Conservation (phyloP, 257 asterid species). For the Striga asiatica region DNA sequence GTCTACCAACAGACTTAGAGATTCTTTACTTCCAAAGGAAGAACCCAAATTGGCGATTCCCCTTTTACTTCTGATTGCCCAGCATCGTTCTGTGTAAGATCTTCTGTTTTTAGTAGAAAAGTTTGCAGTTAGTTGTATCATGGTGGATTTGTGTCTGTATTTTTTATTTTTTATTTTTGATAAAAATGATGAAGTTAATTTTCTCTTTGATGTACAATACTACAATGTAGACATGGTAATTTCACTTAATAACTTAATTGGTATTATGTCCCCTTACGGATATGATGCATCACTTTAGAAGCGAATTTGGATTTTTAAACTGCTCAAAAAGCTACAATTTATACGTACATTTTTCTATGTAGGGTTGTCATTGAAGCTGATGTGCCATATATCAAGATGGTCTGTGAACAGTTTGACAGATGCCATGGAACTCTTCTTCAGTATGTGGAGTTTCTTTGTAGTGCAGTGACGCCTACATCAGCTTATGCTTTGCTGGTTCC, state of each 20-base stretch:
- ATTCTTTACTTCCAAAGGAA: constrained; percentile 81
- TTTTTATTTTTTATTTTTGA: too few relatives aligned
- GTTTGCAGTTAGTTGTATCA: background rate
- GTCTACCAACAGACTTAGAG: constrained; percentile 91
- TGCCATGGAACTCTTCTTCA: constrained; percentile 98
- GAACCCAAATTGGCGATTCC: constrained; percentile 92
- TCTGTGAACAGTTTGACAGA: constrained; percentile 95
- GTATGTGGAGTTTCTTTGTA: constrained; percentile 88
- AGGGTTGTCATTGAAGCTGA: constrained; percentile 88
- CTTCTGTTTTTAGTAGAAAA: background rate
- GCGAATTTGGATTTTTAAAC: background rate
- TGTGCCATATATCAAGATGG: constrained; percentile 91
- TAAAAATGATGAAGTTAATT: constrained; percentile 1
- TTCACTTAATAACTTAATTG: background rate
- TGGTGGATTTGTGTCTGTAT: background rate
- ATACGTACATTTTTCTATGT: constrained; percentile 18
- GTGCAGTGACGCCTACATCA: constrained; percentile 75
- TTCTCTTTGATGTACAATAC: background rate
- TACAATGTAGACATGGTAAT: background rate
- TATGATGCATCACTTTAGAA: background rate
- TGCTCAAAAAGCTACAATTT: background rate
- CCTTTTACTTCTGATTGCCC: constrained; percentile 87
- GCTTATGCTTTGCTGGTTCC: constrained; percentile 81
- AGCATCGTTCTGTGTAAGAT: constrained; percentile 90
- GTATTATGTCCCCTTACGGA: background rate